phyloP scores from a whole-genome alignment of 345 rosid species.

The Hevea brasiliensis region DNA sequence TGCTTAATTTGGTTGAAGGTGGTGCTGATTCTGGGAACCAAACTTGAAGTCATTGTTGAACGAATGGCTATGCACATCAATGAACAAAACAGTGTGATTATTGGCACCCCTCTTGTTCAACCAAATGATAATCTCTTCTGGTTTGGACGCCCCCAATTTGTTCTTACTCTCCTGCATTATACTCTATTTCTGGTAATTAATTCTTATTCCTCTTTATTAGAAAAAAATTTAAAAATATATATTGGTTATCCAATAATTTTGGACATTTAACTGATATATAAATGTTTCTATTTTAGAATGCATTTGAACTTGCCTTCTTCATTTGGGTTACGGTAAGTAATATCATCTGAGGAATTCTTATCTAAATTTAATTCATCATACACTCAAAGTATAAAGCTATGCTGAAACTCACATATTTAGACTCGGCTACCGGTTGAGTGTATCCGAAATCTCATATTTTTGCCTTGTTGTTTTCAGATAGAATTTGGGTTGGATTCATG shows the following conservation, averaged over 20 bases:
- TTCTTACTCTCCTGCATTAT: slow-evolving; percentile 7
- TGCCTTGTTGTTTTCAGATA: not conserved
- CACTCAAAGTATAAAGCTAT: too few relatives aligned
- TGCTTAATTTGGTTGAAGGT: not conserved
- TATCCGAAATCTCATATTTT: too few relatives aligned
- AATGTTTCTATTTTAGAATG: not conserved
- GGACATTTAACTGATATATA: too few relatives aligned
- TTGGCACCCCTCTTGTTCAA: slow-evolving; percentile 10
- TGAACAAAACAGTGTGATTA: not conserved
- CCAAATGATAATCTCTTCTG: slow-evolving; percentile 1
- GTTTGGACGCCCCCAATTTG: not conserved
- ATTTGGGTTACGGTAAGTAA: not conserved
- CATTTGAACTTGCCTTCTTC: slow-evolving; percentile 8
- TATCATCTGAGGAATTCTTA: not conserved
- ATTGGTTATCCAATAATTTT: too few relatives aligned
- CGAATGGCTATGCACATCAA: slow-evolving; percentile 5
- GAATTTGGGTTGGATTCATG: slow-evolving; percentile 6
- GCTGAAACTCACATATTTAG: too few relatives aligned
- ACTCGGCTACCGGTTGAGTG: too few relatives aligned
- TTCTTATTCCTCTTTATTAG: too few relatives aligned
- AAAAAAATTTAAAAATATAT: too few relatives aligned
- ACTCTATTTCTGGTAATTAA: not conserved
- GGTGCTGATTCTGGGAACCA: not conserved
- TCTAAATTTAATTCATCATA: too few relatives aligned
- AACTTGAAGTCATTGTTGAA: slow-evolving; percentile 4